These are phyloP conservation scores for Zygosaccharomyces rouxii DNA, from an alignment of 805 yeast species.

Conservation along the genomic window DNA sequence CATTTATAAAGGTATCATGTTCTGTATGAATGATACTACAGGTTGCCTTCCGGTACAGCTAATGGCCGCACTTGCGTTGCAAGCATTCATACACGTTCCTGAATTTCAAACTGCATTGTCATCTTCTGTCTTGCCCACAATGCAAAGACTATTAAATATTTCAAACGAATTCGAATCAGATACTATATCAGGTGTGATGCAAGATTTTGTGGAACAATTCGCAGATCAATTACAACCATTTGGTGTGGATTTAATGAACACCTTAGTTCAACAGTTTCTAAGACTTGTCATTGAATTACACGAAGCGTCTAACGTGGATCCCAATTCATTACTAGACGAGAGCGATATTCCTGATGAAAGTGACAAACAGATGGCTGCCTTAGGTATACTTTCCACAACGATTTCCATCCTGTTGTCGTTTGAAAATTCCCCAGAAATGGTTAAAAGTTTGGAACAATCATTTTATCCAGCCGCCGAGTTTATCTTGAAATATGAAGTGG, in stretches of 20 bases:
- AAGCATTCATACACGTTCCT: constrained; percentile 62
- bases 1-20: constrained; percentile 45
- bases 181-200: constrained; percentile 84
- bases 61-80: constrained; percentile 81
- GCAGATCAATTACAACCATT: constrained; percentile 88
- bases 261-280: constrained; percentile 69
- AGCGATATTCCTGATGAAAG: constrained; percentile 41
- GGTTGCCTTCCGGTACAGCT: constrained; percentile 67
- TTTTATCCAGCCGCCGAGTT: constrained; percentile 65
- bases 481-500: constrained; percentile 60
- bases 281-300: constrained; percentile 62
- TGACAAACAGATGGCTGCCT: constrained; percentile 77
- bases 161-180: constrained; percentile 85
- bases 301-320: constrained; percentile 51
- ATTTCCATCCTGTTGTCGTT: constrained; percentile 76
- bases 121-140: constrained; percentile 66
- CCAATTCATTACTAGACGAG: constrained; percentile 34
- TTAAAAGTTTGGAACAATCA: constrained; percentile 58
- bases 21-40: constrained; percentile 41
- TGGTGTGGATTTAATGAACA: constrained; percentile 62
- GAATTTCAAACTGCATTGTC: constrained; percentile 67
- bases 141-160: constrained; percentile 70
- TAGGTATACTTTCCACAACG: constrained; percentile 76
- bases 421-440: constrained; percentile 71
- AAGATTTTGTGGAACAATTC: constrained; percentile 87